Base-by-base conservation (phyloP, 768 basidiomycete species). In the Russula vinacea region DNA sequence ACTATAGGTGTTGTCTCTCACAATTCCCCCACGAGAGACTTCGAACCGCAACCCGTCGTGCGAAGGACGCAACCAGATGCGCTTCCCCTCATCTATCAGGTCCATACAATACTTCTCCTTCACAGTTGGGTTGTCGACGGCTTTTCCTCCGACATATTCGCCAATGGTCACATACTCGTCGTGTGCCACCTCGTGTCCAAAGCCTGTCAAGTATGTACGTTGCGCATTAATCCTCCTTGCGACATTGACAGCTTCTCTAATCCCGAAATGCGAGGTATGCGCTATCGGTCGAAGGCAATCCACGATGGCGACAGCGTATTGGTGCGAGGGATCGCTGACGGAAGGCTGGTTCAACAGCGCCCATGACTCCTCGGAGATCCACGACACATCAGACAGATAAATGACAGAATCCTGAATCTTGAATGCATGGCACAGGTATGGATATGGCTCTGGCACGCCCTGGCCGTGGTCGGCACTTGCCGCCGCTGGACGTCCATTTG, bases 351-450 rank as follows among this genome's bases (percentile, higher is more conserved):
- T 67, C 57, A 87, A 74, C 56, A 84, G 69, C 22, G 73, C 70
- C 89, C 89, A 92, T 45, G 85, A 82, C 40, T 83, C 79, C 9
- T 88, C 83, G 2, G 94, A 92, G 60, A 96, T 89, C 68, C 82
- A 76, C 10, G 89, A 91, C 47, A 88, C 89, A 73, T 97, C 94
- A 32, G 89, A 88, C 64, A 96, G 79, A 76, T 95, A 95, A 16
- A 85, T 78, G 52, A 95, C 74, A 35, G 81, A 75, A 40, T 87
- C 77, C 69, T 87, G 82, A 52, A 90, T 78, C 70, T 83, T 80
- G 77, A 91, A 91, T 33, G 87, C 89, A 69, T 87, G 81, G 70
- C 83, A 87, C 56, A 83, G 70, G 71, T 85, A 89, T 2, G 88
- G 87, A n/a, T 76, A 74, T 19, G 84, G 78, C 32, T 71, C 67